Evolutionary conservation across 805 yeast genomes (phyloP).

Genomic region (Kluyveromyces aestuarii): DNA sequence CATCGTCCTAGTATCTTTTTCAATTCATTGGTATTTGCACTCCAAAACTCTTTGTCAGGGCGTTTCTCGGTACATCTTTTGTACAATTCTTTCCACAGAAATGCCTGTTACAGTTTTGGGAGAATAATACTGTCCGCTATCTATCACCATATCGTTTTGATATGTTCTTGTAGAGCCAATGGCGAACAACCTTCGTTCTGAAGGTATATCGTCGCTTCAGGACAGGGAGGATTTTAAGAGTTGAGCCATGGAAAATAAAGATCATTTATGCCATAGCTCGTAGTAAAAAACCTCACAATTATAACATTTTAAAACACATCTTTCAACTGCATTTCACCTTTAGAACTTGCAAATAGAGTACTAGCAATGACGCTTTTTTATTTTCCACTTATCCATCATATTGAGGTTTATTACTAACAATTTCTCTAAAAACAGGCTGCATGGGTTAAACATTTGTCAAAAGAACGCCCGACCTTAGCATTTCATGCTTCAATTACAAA

Average conservation of each 20-base stretch:
- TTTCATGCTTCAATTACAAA: constrained; percentile 97
- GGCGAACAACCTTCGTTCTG: constrained; percentile 38
- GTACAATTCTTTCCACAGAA: constrained; percentile 35
- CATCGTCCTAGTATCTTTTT: neutral
- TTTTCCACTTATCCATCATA: constrained; percentile 4
- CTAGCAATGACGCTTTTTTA: constrained; percentile 7
- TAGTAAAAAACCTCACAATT: constrained; percentile 83
- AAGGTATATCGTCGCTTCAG: constrained; percentile 35
- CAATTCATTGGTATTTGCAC: neutral
- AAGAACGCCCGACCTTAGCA: constrained; percentile 88
- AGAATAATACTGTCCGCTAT: constrained; percentile 60
- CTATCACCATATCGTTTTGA: constrained; percentile 31
- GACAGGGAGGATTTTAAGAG: constrained; percentile 54
- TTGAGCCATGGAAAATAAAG: constrained; percentile 44
- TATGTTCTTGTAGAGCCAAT: constrained; percentile 29
- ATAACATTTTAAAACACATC: neutral
- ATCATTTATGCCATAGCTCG: constrained; percentile 38
- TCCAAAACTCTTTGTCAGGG: constrained; percentile 91
- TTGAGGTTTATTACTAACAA: constrained; percentile 4
- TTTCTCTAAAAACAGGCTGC: constrained; percentile 59
- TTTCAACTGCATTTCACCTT: neutral
- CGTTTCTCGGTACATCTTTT: constrained; percentile 29
- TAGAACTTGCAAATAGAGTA: neutral
- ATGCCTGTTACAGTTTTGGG: constrained; percentile 98
- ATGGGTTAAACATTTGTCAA: constrained; percentile 93